These are phyloP conservation scores for Alternaria sp. DNA, from an alignment of 2,329 filamentous ascomycete species.

Conservation along the genomic window DNA sequence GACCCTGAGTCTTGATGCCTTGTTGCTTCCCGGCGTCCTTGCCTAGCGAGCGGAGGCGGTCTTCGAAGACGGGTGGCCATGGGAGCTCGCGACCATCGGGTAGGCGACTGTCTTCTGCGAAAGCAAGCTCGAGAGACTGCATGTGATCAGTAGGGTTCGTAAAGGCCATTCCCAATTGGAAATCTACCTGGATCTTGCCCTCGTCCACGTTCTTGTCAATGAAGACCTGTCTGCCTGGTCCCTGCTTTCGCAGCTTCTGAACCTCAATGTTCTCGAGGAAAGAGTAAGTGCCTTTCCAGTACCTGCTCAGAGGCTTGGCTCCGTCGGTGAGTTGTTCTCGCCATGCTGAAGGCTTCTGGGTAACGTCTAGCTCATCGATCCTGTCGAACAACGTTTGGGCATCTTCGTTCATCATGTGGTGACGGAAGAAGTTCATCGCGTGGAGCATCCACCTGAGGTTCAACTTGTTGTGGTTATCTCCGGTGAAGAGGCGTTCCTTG, in stretches of 20 bases:
- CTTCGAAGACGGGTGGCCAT: constrained; percentile 53
- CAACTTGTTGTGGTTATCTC: constrained; percentile 35
- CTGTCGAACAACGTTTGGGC: constrained; percentile 48
- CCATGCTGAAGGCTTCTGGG: constrained; percentile 55
- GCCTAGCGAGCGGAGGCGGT: constrained; percentile 46
- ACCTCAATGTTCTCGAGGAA: constrained; percentile 43
- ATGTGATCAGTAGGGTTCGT: constrained; percentile 17
- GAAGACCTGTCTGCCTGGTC: constrained; percentile 21
- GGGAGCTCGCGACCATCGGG: constrained; percentile 17
- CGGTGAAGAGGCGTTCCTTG: constrained; percentile 49
- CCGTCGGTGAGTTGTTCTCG: constrained; percentile 43
- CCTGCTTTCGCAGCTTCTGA: constrained; percentile 27
- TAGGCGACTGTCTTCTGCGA: constrained; percentile 17
- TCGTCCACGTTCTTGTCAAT: constrained; percentile 44
- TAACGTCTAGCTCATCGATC: constrained; percentile 44
- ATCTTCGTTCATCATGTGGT: constrained; percentile 53
- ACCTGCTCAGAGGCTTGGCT: constrained; percentile 45
- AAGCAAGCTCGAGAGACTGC: constrained; percentile 45
- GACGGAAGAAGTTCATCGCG: constrained; percentile 61
- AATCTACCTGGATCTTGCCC: constrained; percentile 35
- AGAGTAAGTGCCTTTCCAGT: constrained; percentile 61
- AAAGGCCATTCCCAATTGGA: neutral
- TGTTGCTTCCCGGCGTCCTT: constrained; percentile 9
- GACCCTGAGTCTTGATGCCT: constrained; percentile 16
- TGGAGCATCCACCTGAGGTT: constrained; percentile 58